Base-by-base conservation (phyloP, 2,329 filamentous ascomycete genomes). In the Gnomoniopsis smithogilvyi region DNA sequence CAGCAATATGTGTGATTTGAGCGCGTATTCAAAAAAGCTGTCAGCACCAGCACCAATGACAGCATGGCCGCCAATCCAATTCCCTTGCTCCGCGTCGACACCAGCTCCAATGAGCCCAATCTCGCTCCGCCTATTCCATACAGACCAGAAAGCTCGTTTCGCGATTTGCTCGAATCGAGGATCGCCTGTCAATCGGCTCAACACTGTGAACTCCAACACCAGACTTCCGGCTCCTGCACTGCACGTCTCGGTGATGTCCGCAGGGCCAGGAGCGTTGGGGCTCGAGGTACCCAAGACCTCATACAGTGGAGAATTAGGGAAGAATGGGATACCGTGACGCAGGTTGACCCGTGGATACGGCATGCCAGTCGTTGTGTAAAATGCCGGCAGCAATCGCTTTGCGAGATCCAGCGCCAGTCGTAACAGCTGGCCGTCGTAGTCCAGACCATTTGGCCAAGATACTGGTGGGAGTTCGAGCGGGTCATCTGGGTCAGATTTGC, bases 21-120 rank as follows among this genome's bases (percentile, higher is more conserved):
- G 82, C 3, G 95, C 93, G 73, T 99, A 99, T 75, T 99, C 95
- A 69, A 96, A 98, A 76, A 99, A 99, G 74, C 93, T 97, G 76
- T 99, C 95, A 68, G 96, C 92, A 43, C 95, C 95, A 8, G 95
- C 95, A 52, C 95, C 95, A 66, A 99, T 96, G 33, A 95, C 94
- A n/a, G 94, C 88, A 71, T 91, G 93, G 2, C 90, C 83, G 10
- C 89, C 89, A 36, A 95, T 88, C 95, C 95, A 99, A 65, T 89
- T 82, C 0, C 94, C 95, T 30, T 86, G 89, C 70, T 98, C 94
- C 1, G 92, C 91, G 74, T 78, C 94, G 62, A 99, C 92, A 2
- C 93, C 94, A 59, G 92, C 90, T 8, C 94, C 95, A 63, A 99
- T 88, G 24, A 99, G 80, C 3, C 91, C 92, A 67, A 96, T 91